phyloP scores from a whole-genome alignment of 2,329 filamentous ascomycete genomes.

The Verticillium dahliae region DNA sequence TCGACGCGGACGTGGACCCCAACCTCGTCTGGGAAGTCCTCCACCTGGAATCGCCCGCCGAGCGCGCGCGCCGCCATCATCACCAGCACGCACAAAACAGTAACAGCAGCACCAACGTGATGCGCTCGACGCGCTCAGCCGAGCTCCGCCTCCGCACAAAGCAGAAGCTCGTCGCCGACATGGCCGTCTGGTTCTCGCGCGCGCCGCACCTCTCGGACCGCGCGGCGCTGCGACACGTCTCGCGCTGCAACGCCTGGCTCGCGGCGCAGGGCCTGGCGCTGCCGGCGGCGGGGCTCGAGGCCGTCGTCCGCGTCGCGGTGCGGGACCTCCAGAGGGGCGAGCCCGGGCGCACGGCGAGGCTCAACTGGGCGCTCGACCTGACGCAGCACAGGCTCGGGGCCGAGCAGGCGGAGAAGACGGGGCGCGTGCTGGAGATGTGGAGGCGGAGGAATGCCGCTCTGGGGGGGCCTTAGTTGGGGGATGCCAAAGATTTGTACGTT shows the following conservation, averaged over 20 bases:
- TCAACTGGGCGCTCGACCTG: conserved; percentile 22
- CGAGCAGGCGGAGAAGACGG: conserved; percentile 12
- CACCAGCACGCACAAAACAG: too few relatives aligned
- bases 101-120: too few relatives aligned
- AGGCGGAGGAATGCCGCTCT: not conserved
- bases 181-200: conserved; percentile 22
- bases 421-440: conserved; percentile 1
- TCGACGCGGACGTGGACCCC: conserved; percentile 18
- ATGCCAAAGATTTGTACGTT: too few relatives aligned
- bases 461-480: not conserved
- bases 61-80: not conserved
- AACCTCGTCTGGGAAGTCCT: conserved; percentile 21
- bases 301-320: conserved; percentile 19
- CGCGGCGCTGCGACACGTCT: not conserved
- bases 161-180: conserved; percentile 20
- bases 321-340: conserved; percentile 25
- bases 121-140: not conserved
- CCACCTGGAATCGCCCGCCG: conserved; percentile 2
- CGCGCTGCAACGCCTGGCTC: conserved; percentile 6
- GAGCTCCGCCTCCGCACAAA: conserved; percentile 9
- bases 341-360: conserved; percentile 21
- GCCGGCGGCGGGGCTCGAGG: conserved; percentile 15
- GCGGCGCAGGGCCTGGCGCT: conserved; percentile 13
- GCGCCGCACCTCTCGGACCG: conserved; percentile 14
- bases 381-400: conserved; percentile 13